phyloP scores from a whole-genome alignment of 139 green algal species.

The Deuterostichococcus epilithicus region DNA sequence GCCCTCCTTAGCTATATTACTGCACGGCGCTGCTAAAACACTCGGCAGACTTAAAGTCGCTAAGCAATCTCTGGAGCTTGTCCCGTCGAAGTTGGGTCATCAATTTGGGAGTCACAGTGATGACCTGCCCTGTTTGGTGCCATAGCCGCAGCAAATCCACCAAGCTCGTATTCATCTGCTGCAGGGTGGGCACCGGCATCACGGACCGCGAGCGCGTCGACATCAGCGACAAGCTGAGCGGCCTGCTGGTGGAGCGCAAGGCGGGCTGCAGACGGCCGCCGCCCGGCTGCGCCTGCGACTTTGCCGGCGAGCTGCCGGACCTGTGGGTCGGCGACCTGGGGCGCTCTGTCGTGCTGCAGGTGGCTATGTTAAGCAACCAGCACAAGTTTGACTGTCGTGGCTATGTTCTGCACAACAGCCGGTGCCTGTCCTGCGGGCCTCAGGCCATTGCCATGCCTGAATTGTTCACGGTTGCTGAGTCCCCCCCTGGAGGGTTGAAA shows the following conservation, averaged over 20 bases:
- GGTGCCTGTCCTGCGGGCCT: too few species aligned
- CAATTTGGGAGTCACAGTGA: neutral
- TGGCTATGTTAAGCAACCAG: too few species aligned
- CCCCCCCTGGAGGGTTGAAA: too few species aligned
- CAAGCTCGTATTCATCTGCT: neutral
- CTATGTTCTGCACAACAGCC: too few species aligned
- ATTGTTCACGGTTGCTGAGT: too few species aligned
- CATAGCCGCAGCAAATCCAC: neutral
- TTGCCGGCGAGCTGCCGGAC: slow-evolving; percentile 51
- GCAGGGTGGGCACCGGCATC: slow-evolving; percentile 68
- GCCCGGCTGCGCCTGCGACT: slow-evolving; percentile 4
- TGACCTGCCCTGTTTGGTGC: neutral
- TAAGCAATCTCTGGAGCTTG: neutral
- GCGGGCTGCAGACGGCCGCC: neutral
- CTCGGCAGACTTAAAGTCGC: neutral
- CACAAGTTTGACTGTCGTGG: too few species aligned
- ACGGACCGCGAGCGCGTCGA: slow-evolving; percentile 34
- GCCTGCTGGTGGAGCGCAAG: slow-evolving; percentile 11
- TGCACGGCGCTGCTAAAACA: neutral
- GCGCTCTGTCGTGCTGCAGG: slow-evolving; percentile 54
- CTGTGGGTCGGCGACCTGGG: slow-evolving; percentile 65
- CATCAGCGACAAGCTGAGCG: slow-evolving; percentile 29
- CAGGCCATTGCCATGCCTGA: too few species aligned
- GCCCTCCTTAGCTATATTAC: neutral
- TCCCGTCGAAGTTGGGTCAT: neutral